Percentiles rank a stretch among this genome's conserved stretches.
These are phyloP conservation scores for Pseudocercospora eumusae DNA, from an alignment of 2,329 filamentous ascomycete species.

Conservation along the genomic window DNA sequence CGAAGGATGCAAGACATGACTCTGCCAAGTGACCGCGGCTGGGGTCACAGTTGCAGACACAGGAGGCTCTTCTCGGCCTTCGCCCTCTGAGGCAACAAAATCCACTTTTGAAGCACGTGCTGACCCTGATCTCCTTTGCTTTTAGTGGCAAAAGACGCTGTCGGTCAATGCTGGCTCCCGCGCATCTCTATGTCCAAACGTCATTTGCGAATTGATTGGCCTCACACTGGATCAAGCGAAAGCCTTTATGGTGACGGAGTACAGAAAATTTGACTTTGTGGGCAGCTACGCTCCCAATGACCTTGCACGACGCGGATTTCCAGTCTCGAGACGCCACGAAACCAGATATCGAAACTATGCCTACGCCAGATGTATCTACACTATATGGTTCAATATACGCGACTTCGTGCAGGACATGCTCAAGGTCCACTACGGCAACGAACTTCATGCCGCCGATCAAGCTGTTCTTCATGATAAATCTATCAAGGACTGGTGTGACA, in stretches of 20 bases:
- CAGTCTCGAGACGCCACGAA: conserved; percentile 34
- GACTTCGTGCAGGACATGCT: conserved; percentile 43
- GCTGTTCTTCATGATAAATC: conserved; percentile 36
- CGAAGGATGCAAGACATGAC: not conserved
- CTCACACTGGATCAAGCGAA: conserved; percentile 43
- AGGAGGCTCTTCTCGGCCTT: not conserved
- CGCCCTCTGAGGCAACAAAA: no score
- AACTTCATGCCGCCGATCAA: conserved; percentile 40
- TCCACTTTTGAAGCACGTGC: not conserved
- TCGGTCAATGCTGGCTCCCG: conserved; percentile 53
- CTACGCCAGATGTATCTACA: conserved; percentile 51
- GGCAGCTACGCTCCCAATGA: conserved; percentile 52
- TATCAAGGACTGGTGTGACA: conserved; percentile 46
- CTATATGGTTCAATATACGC: conserved; percentile 49
- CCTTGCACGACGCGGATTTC: conserved; percentile 49
- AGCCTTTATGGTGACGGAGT: conserved; percentile 45
- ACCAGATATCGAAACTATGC: conserved; percentile 52
- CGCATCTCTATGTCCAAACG: conserved; percentile 47
- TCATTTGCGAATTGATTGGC: conserved; percentile 49
- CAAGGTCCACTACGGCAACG: conserved; percentile 20
- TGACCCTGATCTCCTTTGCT: not conserved
- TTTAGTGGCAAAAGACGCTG: conserved; percentile 52
- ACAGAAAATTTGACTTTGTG: conserved; percentile 50
- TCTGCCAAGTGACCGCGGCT: not conserved
- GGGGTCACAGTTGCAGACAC: not conserved